Conservation (phyloP, 768 basidiomycete species). For the Bullera alba region DNA sequence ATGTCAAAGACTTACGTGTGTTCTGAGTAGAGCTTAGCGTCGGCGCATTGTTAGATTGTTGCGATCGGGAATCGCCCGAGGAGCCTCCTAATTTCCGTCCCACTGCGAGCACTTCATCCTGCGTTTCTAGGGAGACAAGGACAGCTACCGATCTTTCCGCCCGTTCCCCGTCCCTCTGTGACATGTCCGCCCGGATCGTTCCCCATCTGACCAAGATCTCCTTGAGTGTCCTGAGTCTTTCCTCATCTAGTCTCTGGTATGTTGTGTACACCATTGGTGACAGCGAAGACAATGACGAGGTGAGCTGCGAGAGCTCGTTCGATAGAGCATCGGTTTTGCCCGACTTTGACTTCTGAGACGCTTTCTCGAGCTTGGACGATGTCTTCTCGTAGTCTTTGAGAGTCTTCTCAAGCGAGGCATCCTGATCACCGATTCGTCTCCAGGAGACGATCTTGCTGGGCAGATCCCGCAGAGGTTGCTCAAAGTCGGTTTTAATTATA, state of each 20-base stretch:
- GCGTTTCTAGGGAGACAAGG: conserved; percentile 40
- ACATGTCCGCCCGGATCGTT: conserved; percentile 39
- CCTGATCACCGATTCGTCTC: conserved; percentile 29
- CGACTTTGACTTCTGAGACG: conserved; percentile 29
- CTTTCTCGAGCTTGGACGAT: conserved; percentile 41
- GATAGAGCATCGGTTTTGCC: conserved; percentile 34
- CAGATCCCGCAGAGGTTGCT: conserved; percentile 39
- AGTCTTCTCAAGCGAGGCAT: conserved; percentile 40
- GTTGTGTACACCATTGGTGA: conserved; percentile 42
- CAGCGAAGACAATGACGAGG: conserved; percentile 24
- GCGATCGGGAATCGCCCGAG: conserved; percentile 3
- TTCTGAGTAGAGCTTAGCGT: conserved; percentile 9
- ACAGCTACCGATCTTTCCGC: conserved; percentile 36
- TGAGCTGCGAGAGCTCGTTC: conserved; percentile 29
- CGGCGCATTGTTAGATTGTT: conserved; percentile 1
- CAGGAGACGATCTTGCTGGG: conserved; percentile 30
- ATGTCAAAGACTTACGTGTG: conserved; percentile 29
- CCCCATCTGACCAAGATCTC: conserved; percentile 44
- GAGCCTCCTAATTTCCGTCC: conserved; percentile 24
- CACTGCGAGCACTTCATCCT: conserved; percentile 39
- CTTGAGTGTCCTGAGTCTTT: conserved; percentile 37
- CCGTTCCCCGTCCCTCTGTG: conserved; percentile 33
- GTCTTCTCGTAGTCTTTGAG: conserved; percentile 44
- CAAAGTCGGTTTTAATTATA: conserved; percentile 38
- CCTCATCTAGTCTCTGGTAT: conserved; percentile 40